Evolutionary conservation across 2,329 filamentous ascomycete genomes (phyloP).

Genomic region (Cytospora piceae): DNA sequence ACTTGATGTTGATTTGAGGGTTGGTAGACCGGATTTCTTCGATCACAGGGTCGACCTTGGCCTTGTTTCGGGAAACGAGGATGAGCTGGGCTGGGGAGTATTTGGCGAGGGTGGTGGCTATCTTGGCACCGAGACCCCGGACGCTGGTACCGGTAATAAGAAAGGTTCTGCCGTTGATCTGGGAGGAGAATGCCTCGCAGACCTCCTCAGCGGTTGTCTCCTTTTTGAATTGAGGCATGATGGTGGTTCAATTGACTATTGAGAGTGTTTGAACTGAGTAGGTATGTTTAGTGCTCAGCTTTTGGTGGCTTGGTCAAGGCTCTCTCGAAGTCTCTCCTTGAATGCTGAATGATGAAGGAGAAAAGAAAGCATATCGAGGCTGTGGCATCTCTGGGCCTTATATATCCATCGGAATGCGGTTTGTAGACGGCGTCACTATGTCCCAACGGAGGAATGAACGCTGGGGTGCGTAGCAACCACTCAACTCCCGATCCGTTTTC

Average conservation of each 20-base stretch:
- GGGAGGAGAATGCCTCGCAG: conserved; percentile 15
- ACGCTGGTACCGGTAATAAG: conserved; percentile 32
- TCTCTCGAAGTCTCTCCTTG: too few relatives aligned
- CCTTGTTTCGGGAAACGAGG: conserved; percentile 29
- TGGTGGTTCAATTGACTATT: not conserved
- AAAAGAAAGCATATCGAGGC: too few relatives aligned
- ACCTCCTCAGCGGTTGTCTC: conserved; percentile 25
- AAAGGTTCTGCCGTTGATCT: conserved; percentile 27
- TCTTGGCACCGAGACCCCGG: conserved; percentile 29
- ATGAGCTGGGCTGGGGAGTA: conserved; percentile 31
- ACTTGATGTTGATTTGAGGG: conserved; percentile 38
- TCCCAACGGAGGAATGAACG: too few relatives aligned
- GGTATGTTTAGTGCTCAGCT: not conserved
- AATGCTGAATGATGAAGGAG: too few relatives aligned
- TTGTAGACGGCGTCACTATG: too few relatives aligned
- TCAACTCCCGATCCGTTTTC: too few relatives aligned
- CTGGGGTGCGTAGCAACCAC: too few relatives aligned
- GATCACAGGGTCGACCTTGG: conserved; percentile 40
- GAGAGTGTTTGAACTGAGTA: too few relatives aligned
- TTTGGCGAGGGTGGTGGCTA: conserved; percentile 29
- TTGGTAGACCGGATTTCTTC: conserved; percentile 37
- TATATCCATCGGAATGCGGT: too few relatives aligned
- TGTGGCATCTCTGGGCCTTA: too few relatives aligned
- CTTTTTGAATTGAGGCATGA: conserved; percentile 22
- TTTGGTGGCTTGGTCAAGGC: not conserved